Evolutionary conservation across 208 protist species (phyloP).

Genomic region (Trichomonas tenax): DNA sequence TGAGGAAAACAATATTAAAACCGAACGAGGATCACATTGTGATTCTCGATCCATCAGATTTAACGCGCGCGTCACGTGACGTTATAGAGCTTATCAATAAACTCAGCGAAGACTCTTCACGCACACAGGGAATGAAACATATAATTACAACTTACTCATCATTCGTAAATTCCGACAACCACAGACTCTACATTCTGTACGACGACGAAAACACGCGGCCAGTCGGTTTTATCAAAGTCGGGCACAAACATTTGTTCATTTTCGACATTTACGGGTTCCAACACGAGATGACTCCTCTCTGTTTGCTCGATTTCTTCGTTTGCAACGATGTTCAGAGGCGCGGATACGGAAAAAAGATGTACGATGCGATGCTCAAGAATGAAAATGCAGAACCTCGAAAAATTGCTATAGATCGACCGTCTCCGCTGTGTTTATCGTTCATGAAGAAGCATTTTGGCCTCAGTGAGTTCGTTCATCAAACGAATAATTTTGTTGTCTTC

Average conservation of each 20-base stretch:
- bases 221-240: background rate
- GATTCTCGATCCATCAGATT: background rate
- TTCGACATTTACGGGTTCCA: background rate
- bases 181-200: background rate
- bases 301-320: background rate
- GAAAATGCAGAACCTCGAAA: background rate
- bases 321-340: background rate
- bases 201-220: background rate
- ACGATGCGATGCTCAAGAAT: background rate
- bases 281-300: background rate
- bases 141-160: background rate
- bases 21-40: background rate
- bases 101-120: background rate
- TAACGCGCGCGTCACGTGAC: background rate
- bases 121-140: background rate
- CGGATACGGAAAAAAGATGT: background rate
- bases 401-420: background rate
- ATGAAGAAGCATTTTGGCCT: conserved; percentile 8
- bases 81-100: background rate
- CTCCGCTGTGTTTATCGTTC: background rate
- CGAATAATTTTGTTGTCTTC: conserved; percentile 2
- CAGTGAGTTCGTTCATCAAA: background rate
- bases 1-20: background rate
- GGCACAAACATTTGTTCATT: background rate
- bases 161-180: background rate